These are phyloP conservation scores for Aspergillus carbonarius DNA, from an alignment of 2,329 filamentous ascomycete species.

Conservation along the genomic window DNA sequence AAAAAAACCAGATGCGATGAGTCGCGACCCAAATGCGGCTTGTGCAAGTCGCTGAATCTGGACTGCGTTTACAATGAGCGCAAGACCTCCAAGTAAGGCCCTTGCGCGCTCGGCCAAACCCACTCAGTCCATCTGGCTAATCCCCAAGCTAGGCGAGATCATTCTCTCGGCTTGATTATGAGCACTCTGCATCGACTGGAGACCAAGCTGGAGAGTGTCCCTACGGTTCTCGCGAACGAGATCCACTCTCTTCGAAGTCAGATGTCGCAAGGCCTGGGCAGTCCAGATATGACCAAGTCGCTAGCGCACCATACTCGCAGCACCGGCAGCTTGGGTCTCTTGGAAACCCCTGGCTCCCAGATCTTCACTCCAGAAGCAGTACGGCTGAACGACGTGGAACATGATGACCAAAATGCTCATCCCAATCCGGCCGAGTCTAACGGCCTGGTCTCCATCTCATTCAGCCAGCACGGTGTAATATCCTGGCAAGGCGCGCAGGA, in stretches of 20 bases:
- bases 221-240: conserved; percentile 32
- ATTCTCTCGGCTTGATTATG: conserved; percentile 55
- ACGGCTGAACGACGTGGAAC: conserved; percentile 31
- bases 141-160: conserved; percentile 46
- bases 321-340: conserved; percentile 9
- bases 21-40: conserved; percentile 52
- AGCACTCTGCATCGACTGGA: conserved; percentile 55
- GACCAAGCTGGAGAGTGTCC: conserved; percentile 52
- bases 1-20: conserved; percentile 59
- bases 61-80: conserved; percentile 55
- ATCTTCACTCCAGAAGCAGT: conserved; percentile 29
- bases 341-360: conserved; percentile 18
- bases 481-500: conserved; percentile 50
- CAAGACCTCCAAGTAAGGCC: conserved; percentile 51
- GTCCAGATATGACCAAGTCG: conserved; percentile 14
- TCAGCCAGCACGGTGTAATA: conserved; percentile 53
- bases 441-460: conserved; percentile 45
- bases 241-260: conserved; percentile 34
- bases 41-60: conserved; percentile 50
- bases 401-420: conserved; percentile 22
- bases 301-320: conserved; percentile 15
- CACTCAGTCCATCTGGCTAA: conserved; percentile 4
- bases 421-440: conserved; percentile 30
- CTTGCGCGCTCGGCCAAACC: background rate
- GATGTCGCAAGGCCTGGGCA: conserved; percentile 19